Evolutionary conservation across 768 basidiomycete species (phyloP).

Genomic region (Asterophora lycoperdoides): DNA sequence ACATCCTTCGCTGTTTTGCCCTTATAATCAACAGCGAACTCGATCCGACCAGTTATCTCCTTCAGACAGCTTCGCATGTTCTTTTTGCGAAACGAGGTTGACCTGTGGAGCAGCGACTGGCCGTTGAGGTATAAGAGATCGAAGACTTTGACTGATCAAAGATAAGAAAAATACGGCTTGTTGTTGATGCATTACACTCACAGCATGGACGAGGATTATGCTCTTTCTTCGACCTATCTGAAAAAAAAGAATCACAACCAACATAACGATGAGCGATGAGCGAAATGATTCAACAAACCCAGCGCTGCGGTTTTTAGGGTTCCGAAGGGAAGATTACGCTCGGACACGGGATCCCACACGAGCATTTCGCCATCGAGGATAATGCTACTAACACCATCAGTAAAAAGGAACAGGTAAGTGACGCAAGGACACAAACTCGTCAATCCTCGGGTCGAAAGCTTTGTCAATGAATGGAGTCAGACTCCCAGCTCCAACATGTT

Average conservation of each 20-base stretch:
- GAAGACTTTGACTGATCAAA: conserved; percentile 82
- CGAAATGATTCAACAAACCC: conserved; percentile 39
- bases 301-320: conserved; percentile 89
- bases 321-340: conserved; percentile 88
- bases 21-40: conserved; percentile 66
- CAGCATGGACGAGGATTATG: conserved; percentile 87
- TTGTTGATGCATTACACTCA: conserved; percentile 36
- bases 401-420: background rate
- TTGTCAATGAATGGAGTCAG: conserved; percentile 81
- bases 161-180: background rate
- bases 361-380: conserved; percentile 98
- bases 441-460: conserved; percentile 71
- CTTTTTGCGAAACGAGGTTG: conserved; percentile 72
- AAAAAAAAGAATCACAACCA: background rate
- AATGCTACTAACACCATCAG: conserved; percentile 47
- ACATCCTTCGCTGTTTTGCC: conserved; percentile 84
- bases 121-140: conserved; percentile 89
- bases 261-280: background rate
- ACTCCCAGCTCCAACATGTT: conserved; percentile 75
- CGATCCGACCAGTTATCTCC: conserved; percentile 73
- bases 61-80: conserved; percentile 67
- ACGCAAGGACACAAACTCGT: conserved; percentile 56
- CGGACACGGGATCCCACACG: conserved; percentile 91
- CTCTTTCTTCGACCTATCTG: conserved; percentile 69
- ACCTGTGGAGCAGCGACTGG: conserved; percentile 67